These are phyloP conservation scores for Zoysia japonica DNA, from an alignment of 176 grass and related monocot species.

Conservation along the genomic window DNA sequence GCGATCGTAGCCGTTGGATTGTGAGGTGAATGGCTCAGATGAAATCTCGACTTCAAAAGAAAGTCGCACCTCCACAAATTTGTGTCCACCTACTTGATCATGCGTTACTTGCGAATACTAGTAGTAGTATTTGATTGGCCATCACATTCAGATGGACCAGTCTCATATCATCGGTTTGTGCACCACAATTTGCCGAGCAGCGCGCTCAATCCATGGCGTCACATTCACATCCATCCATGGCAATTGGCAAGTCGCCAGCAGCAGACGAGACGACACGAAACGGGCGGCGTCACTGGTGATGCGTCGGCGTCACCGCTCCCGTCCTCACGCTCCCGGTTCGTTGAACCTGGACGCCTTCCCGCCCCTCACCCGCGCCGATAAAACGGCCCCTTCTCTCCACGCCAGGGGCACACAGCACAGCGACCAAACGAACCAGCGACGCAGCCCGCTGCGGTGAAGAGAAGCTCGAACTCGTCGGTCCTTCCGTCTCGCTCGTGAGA, in stretches of 20 bases:
- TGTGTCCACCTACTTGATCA: no score
- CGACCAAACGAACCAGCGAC: neutral
- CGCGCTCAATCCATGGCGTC: neutral
- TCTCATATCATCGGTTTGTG: neutral
- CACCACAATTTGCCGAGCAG: neutral
- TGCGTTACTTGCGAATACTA: no score
- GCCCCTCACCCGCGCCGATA: neutral
- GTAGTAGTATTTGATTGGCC: no score
- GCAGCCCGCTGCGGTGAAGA: no score
- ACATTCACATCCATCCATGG: neutral
- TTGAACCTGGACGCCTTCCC: constrained; percentile 47
- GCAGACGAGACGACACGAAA: neutral
- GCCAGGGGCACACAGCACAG: neutral
- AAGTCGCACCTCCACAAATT: no score
- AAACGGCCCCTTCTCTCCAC: neutral
- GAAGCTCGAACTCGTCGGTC: neutral
- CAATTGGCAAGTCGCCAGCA: neutral
- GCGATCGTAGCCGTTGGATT: neutral
- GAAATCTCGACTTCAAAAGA: neutral
- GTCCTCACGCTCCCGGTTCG: constrained; percentile 25
- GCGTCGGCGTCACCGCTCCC: neutral
- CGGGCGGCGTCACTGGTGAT: neutral
- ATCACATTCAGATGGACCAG: no score
- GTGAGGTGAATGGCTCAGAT: neutral
- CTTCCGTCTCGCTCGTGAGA: neutral